Base-by-base conservation (phyloP, 2,329 filamentous ascomycete genomes). In the Sarocladium strictum region DNA sequence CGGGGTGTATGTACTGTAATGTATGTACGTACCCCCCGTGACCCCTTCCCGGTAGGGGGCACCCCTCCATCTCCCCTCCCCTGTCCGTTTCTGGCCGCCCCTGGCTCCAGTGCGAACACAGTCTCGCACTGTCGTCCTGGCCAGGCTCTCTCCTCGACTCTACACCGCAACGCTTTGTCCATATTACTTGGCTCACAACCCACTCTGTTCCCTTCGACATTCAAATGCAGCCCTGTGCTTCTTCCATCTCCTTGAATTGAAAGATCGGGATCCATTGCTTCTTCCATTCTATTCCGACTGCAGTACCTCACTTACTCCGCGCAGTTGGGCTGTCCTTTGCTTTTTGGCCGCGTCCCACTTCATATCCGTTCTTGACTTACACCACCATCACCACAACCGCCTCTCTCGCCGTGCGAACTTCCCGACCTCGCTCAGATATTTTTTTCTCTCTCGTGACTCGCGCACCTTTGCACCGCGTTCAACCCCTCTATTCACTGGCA, bases 301-400 rank as follows among this genome's bases (percentile, higher is more conserved):
- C n/a, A n/a, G n/a, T n/a, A n/a, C 4, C 9, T 43, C 38, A 17
- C 38, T 14, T 43, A 9, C 38, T 43, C n/a, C 38, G 9, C 38
- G 38, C 38, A 43, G 38, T 43, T 43, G 38, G 14, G 9, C 38
- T 43, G 38, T 23, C 17, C 19, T 14, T 43, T 23, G n/a, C 17
- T 43, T 43, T 43, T 43, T 43, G 3, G 38, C 38, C 7, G 38
- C 19, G 38, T 43, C 38, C 38, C 38, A 43, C 38, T 43, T 43
- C 17, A 43, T 17, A 43, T 43, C 38, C n/a, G 38, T 43, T 43
- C 38, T 17, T 43, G 43, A 49, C 43, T 49, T 49, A 49, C 43
- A 49, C 43, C 23, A 29, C 10, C 26, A n/a, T 19, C 14, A 49
- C 24, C 43, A 27, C n/a, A 21, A n/a, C 26, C 43, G 17, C 38